A percentile compares a stretch with the other conserved stretches of the same genome.
Evolutionary conservation across 2,329 filamentous ascomycete genomes (phyloP).

Genomic region (Fusarium luffae): DNA sequence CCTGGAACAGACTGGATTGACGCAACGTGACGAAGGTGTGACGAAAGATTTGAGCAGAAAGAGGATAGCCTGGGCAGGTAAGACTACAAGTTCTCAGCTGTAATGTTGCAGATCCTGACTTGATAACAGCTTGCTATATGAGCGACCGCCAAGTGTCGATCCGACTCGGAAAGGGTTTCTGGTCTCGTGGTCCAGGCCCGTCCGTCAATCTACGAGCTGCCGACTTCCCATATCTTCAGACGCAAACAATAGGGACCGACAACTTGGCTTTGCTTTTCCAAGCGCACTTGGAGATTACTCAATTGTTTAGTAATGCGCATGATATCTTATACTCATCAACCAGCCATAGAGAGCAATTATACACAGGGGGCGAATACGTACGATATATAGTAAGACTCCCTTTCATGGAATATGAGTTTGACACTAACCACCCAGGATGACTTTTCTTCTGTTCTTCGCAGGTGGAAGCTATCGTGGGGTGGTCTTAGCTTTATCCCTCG

Average conservation of each 20-base stretch:
- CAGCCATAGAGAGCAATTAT: constrained; percentile 74
- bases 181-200: constrained; percentile 76
- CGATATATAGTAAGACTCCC: constrained; percentile 67
- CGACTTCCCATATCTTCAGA: constrained; percentile 74
- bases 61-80: constrained; percentile 73
- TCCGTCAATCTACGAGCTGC: constrained; percentile 72
- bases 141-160: constrained; percentile 77
- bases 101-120: not conserved
- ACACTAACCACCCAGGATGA: constrained; percentile 61
- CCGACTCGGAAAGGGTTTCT: constrained; percentile 77
- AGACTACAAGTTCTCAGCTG: not conserved
- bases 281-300: constrained; percentile 76
- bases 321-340: constrained; percentile 79
- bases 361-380: constrained; percentile 77
- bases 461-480: constrained; percentile 78
- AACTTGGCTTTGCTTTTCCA: constrained; percentile 77
- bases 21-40: constrained; percentile 68
- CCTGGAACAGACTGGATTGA: constrained; percentile 75
- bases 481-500: constrained; percentile 71
- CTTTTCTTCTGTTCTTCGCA: constrained; percentile 74
- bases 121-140: constrained; percentile 66
- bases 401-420: accelerated
- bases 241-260: constrained; percentile 68
- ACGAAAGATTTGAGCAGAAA: constrained; percentile 70
- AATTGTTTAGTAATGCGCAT: constrained; percentile 79